Evolutionary conservation across 352 stramenopile genomes (phyloP).

Genomic region (Globisporangium lucens): DNA sequence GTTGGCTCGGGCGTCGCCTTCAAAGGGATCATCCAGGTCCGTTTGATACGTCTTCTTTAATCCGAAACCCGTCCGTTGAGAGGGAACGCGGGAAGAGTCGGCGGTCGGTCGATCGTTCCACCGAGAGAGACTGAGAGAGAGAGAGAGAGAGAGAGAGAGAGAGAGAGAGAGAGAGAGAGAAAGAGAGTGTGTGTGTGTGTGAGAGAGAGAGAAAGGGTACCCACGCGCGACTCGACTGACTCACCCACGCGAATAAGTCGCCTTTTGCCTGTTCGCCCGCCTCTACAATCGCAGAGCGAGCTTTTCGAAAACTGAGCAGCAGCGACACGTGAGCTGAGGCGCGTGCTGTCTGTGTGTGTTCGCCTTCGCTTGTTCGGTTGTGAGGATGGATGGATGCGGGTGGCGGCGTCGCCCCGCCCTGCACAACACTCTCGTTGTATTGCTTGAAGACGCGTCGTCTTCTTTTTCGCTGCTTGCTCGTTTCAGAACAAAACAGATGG

Average conservation of each 20-base stretch:
- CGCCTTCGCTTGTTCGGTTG: background rate
- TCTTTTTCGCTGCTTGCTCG: constrained; percentile 2
- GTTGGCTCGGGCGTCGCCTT: background rate
- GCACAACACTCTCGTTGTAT: background rate
- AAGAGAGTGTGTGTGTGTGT: too few species aligned
- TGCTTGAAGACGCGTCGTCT: background rate
- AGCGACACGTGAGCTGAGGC: background rate
- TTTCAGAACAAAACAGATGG: constrained; percentile 2
- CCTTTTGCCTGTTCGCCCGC: background rate
- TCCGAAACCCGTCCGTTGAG: background rate
- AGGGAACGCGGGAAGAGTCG: background rate
- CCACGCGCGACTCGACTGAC: background rate
- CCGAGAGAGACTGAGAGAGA: background rate
- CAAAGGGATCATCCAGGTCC: constrained; percentile 10
- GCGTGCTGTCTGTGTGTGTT: background rate
- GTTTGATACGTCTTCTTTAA: background rate
- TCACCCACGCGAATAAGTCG: background rate
- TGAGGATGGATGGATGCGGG: background rate
- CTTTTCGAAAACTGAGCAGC: background rate
- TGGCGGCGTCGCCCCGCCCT: background rate
- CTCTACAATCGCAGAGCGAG: background rate
- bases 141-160: background rate
- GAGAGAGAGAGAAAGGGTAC: background rate
- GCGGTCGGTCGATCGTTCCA: background rate
- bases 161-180: background rate